Evolutionary conservation across 805 yeast species (phyloP).

Genomic region (Metschnikowia aberdeeniae): DNA sequence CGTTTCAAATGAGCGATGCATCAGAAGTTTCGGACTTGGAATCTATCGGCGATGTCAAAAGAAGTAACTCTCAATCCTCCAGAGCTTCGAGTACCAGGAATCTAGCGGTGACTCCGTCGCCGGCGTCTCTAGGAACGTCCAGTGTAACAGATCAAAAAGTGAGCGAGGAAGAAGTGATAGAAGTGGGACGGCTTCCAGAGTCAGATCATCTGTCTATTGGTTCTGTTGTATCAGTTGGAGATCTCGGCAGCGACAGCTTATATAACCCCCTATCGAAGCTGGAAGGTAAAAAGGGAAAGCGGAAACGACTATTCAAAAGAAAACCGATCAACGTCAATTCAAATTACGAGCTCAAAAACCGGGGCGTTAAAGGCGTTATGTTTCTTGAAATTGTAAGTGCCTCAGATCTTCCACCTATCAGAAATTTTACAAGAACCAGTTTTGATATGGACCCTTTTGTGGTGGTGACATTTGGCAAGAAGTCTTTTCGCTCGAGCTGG

Average conservation of each 20-base stretch:
- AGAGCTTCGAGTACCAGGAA: background rate
- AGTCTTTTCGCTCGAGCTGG: slow-evolving; percentile 82
- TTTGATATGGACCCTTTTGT: slow-evolving; percentile 98
- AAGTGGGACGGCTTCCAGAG: background rate
- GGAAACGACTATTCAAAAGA: slow-evolving; percentile 6
- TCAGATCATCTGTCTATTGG: slow-evolving; percentile 15
- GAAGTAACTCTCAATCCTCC: background rate
- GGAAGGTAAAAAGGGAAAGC: slow-evolving; percentile 4
- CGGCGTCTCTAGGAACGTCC: background rate
- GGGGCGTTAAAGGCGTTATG: slow-evolving; percentile 60
- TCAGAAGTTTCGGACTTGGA: slow-evolving; percentile 33
- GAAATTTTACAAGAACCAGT: slow-evolving; percentile 65
- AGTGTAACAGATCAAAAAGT: background rate
- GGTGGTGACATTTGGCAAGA: slow-evolving; percentile 83
- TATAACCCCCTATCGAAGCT: slow-evolving; percentile 6
- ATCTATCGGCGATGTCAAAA: slow-evolving; percentile 14
- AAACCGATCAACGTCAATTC: slow-evolving; percentile 7
- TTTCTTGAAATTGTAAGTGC: slow-evolving; percentile 75
- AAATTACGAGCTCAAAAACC: slow-evolving; percentile 35
- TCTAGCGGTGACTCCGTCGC: background rate
- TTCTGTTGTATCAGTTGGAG: slow-evolving; percentile 8
- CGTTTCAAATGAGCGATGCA: slow-evolving; percentile 10
- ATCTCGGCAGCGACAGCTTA: slow-evolving; percentile 8
- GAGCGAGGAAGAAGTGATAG: background rate
- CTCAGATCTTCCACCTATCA: slow-evolving; percentile 72